phyloP scores from a whole-genome alignment of 192 early-diverging fungal genomes.

The Dimargaris xerosporica region DNA sequence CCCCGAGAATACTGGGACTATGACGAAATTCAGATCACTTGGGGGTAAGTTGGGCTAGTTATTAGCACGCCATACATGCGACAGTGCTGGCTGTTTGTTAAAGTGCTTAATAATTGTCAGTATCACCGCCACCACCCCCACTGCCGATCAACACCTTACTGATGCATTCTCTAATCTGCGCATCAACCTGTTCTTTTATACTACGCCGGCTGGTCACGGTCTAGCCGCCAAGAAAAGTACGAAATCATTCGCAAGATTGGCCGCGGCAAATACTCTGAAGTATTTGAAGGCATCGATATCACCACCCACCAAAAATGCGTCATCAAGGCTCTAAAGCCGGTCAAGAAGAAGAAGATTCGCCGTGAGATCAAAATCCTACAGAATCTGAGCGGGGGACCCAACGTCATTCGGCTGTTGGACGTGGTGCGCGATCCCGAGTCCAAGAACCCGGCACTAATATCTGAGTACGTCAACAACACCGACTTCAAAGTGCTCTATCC shows the following conservation, averaged over 20 bases:
- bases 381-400: constrained; percentile 87
- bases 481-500: constrained; percentile 97
- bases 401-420: constrained; percentile 83
- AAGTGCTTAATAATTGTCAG: neutral
- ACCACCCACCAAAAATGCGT: constrained; percentile 53
- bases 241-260: constrained; percentile 96
- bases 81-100: neutral
- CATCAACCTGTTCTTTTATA: neutral
- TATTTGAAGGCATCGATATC: constrained; percentile 96
- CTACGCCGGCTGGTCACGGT: neutral
- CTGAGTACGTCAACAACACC: constrained; percentile 93
- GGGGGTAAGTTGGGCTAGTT: constrained; percentile 50
- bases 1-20: constrained; percentile 92
- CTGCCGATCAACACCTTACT: neutral
- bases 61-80: neutral
- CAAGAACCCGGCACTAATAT: constrained; percentile 92
- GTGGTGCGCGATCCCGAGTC: constrained; percentile 94
- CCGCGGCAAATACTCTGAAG: constrained; percentile 98
- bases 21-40: constrained; percentile 80
- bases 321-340: constrained; percentile 98
- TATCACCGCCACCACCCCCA: constrained; percentile 1
- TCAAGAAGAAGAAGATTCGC: constrained; percentile 99
- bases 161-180: neutral
- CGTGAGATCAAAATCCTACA: constrained; percentile 98
- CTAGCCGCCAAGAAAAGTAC: constrained; percentile 83